Evolutionary conservation across 257 asterid genomes (phyloP), one percentile per base, ranked within the genome.

Genomic region (Capsicum rhomboideum): DNA sequence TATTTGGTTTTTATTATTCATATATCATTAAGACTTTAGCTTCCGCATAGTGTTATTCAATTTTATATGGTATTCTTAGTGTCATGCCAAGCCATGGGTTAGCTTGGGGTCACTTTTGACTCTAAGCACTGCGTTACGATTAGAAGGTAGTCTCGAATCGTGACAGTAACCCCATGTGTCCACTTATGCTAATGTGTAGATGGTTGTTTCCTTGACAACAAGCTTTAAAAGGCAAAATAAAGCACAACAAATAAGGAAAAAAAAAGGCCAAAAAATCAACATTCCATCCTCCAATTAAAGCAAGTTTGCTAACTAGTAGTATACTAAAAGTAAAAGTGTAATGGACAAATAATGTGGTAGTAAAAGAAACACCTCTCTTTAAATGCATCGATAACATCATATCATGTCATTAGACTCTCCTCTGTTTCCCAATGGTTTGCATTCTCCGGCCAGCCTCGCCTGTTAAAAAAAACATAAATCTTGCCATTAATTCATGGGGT

Each of bases 401-500:
- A 88, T 83, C 91, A 88, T 55, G 92, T 91, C 88, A 83, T 16
- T 82, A 96, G 86, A 87, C 93, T 94, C 54, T 90, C 93, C 77
- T 89, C 72, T 26, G 99, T 97, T 90, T 96, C 99, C 99, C 98
- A 94, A 98, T 96, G 84, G 84, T 96, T 96, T 2, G 87, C 93
- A 1, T 90, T 88, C 89, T 94, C 98, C 8, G 98, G 87, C 98
- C 98, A 96, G 75, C 94, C 98, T 79, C 95, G 92, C 99, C 98
- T 96, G 84, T 78, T 16, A 84, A 86, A 53, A n/a, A 17, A 29
- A 72, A 82, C 68, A 78, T 34, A 40, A 44, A 71, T 6, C 42
- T 82, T 29, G 5, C 42, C n/a, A 67, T 42, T 23, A 13, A 50
- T 42, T 64, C 23, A 16, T 23, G 54, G 55, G 53, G 11, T 29